A percentile compares a stretch with the other conserved stretches of the same genome.
phyloP scores from a whole-genome alignment of 495 filamentous ascomycete species.

The Zalerion maritima region DNA sequence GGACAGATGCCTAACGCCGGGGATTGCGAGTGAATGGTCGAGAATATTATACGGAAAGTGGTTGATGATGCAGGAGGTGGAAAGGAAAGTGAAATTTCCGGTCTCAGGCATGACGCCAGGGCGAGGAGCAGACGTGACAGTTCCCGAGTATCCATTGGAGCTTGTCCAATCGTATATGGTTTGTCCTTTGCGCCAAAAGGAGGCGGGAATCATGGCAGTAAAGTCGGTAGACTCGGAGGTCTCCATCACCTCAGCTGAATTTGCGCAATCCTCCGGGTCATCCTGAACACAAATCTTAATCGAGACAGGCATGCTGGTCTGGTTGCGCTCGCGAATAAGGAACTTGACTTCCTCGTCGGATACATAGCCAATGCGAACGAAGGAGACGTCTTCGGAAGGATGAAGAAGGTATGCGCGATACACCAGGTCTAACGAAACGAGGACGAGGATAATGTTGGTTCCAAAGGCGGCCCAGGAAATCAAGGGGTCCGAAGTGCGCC shows the following conservation, averaged over 20 bases:
- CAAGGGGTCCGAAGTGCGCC: constrained; percentile 43
- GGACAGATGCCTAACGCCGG: constrained; percentile 58
- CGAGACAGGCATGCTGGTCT: constrained; percentile 54
- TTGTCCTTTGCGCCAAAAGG: constrained; percentile 31
- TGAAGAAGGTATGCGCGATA: constrained; percentile 53
- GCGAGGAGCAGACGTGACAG: constrained; percentile 50
- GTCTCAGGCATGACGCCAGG: constrained; percentile 43
- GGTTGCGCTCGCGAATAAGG: constrained; percentile 70
- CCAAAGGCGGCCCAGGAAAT: constrained; percentile 47
- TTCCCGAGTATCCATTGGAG: constrained; percentile 70
- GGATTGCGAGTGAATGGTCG: constrained; percentile 66
- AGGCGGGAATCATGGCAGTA: constrained; percentile 49
- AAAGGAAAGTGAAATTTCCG: constrained; percentile 69
- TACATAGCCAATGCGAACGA: constrained; percentile 74
- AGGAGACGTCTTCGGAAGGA: constrained; percentile 58
- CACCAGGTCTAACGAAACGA: constrained; percentile 57
- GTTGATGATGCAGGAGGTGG: constrained; percentile 80
- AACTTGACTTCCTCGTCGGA: constrained; percentile 68
- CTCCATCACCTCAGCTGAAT: constrained; percentile 44
- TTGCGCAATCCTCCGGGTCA: constrained; percentile 45
- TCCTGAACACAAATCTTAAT: constrained; percentile 42
- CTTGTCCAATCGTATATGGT: constrained; percentile 67
- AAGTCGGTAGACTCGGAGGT: constrained; percentile 70
- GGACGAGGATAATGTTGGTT: constrained; percentile 53
- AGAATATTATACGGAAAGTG: constrained; percentile 77